phyloP scores from a whole-genome alignment of 257 asterid genomes.

The Mentha longifolia region DNA sequence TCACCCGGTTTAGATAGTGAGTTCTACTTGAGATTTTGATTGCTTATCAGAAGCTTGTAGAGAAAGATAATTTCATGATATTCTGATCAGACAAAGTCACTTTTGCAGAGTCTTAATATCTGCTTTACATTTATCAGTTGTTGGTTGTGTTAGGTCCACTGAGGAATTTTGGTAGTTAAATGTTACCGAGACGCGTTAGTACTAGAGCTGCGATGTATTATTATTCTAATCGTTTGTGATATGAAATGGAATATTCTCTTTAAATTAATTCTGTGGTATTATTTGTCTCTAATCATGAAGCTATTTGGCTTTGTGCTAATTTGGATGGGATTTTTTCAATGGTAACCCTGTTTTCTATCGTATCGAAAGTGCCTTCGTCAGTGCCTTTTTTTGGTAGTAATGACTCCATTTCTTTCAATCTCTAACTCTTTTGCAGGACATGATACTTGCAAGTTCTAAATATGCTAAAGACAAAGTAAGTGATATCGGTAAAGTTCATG shows the following conservation, averaged over 20 bases:
- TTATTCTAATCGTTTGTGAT: conserved; percentile 1
- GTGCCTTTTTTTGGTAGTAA: conserved; percentile 1
- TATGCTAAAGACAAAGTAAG: conserved; percentile 55
- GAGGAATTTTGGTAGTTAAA: conserved; percentile 10
- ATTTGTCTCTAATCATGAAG: background rate
- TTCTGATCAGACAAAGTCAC: conserved; percentile 10
- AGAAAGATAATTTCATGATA: background rate
- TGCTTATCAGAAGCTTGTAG: background rate
- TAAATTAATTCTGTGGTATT: background rate
- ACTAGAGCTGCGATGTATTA: background rate
- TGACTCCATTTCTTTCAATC: too few species aligned
- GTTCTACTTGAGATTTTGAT: background rate
- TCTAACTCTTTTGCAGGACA: conserved; percentile 58
- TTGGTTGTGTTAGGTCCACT: background rate
- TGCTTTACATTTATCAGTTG: conserved; percentile 17
- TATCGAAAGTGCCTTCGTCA: conserved; percentile 15
- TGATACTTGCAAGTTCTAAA: conserved; percentile 86
- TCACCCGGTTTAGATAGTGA: conserved; percentile 29
- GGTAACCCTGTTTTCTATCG: background rate
- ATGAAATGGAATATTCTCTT: background rate
- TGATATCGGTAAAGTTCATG: conserved; percentile 24
- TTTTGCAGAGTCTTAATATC: background rate
- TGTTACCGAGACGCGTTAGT: conserved; percentile 5
- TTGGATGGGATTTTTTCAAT: background rate
- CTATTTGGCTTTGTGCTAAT: background rate